Conservation (phyloP, 495 filamentous ascomycete species). For the Aspergillus coremiiformis region DNA sequence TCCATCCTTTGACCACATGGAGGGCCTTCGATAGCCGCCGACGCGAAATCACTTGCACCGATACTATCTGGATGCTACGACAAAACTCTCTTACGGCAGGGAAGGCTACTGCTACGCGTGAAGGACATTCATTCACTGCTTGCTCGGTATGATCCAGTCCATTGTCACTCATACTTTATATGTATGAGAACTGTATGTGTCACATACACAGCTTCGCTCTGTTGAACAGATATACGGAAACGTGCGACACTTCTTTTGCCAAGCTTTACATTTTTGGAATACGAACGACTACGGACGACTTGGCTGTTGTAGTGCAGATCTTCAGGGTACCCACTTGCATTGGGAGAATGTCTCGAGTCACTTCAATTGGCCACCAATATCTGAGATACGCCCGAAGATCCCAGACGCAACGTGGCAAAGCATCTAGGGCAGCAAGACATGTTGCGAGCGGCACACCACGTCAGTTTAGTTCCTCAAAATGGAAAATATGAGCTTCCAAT, state of each 20-base stretch:
- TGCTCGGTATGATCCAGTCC: conserved; percentile 8
- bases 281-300: conserved; percentile 7
- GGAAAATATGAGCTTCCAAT: not conserved
- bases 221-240: conserved; percentile 12
- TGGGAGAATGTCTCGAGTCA: conserved; percentile 3
- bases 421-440: conserved; percentile 14
- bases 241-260: conserved; percentile 8
- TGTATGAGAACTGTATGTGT: too few species aligned
- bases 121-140: conserved; percentile 2
- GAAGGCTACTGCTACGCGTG: not conserved
- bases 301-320: conserved; percentile 14
- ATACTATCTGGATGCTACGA: conserved; percentile 2
- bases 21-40: conserved; percentile 6
- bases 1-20: too few species aligned
- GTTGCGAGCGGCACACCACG: conserved; percentile 12
- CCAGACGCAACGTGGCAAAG: conserved; percentile 14
- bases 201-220: too few species aligned
- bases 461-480: not conserved
- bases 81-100: not conserved
- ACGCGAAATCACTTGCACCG: not conserved
- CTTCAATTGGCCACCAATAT: conserved; percentile 13
- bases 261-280: conserved; percentile 11
- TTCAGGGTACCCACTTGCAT: conserved; percentile 9
- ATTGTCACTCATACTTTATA: too few species aligned
- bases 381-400: conserved; percentile 2